A percentile compares a stretch with the other conserved stretches of the same genome.
phyloP scores from a whole-genome alignment of 2,329 filamentous ascomycete genomes.

The Hymenoscyphus fructigenus region DNA sequence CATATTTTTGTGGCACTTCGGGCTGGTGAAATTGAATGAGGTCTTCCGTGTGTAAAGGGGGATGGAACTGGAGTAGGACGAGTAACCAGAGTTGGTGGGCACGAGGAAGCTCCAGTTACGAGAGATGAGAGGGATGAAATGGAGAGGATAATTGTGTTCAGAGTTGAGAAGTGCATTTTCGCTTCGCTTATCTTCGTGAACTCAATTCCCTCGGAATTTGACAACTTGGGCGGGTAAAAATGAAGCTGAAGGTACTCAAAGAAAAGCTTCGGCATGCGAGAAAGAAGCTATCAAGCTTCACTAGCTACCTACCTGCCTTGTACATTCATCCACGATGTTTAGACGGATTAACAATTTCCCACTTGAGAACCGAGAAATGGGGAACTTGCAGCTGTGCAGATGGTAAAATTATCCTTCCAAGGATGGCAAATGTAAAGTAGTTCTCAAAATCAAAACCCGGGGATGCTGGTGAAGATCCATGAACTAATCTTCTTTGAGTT shows the following conservation, averaged over 20 bases:
- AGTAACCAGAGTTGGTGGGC: background rate
- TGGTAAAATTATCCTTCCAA: background rate
- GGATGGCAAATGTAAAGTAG: background rate
- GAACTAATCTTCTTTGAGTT: background rate
- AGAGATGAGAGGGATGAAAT: background rate
- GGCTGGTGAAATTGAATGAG: slow-evolving; percentile 7
- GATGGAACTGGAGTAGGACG: slow-evolving; percentile 4
- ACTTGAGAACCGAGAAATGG: background rate
- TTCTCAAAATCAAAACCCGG: background rate
- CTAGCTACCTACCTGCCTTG: background rate
- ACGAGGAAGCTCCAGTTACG: background rate
- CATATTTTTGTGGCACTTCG: slow-evolving; percentile 5
- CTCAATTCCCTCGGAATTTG: background rate
- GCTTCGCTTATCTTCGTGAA: background rate
- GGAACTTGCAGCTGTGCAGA: background rate
- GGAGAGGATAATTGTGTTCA: background rate
- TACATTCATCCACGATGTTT: background rate
- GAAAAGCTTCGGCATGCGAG: background rate
- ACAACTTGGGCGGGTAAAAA: background rate
- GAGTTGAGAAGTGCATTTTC: background rate
- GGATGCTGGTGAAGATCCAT: background rate
- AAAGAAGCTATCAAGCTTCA: background rate
- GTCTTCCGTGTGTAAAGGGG: slow-evolving; percentile 11
- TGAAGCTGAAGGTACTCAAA: background rate
- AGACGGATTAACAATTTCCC: background rate